Conservation (phyloP, 2,329 filamentous ascomycete genomes). For the Myriosclerotinia duriaeana region DNA sequence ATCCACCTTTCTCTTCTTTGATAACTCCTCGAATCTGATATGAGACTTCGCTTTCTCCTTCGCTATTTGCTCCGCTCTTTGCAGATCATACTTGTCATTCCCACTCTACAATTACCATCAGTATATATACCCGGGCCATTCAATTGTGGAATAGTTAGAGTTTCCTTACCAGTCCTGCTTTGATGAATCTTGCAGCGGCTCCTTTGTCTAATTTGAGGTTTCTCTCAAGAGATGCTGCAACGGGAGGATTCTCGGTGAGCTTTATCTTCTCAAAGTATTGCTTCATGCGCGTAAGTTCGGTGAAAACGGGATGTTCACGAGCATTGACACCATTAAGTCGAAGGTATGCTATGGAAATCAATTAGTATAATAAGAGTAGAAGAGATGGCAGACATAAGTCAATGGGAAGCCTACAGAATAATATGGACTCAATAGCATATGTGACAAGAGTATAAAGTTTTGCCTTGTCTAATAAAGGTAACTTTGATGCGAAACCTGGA, state of each 20-base stretch:
- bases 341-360: slow-evolving; percentile 59
- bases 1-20: slow-evolving; percentile 40
- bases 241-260: slow-evolving; percentile 62
- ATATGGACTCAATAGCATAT: slow-evolving; percentile 85
- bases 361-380: slow-evolving; percentile 20
- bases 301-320: slow-evolving; percentile 81
- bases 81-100: slow-evolving; percentile 52
- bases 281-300: slow-evolving; percentile 80
- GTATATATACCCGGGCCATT: background rate
- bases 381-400: background rate
- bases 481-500: slow-evolving; percentile 67
- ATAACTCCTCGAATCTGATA: slow-evolving; percentile 47
- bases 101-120: slow-evolving; percentile 35
- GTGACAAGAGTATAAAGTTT: slow-evolving; percentile 87
- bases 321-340: slow-evolving; percentile 76
- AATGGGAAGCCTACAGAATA: slow-evolving; percentile 66
- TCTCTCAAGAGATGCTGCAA: slow-evolving; percentile 20
- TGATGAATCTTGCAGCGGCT: slow-evolving; percentile 79
- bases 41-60: slow-evolving; percentile 52
- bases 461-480: slow-evolving; percentile 91
- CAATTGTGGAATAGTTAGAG: background rate
- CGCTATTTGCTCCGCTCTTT: slow-evolving; percentile 50
- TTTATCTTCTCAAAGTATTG: slow-evolving; percentile 95
- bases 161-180: slow-evolving; percentile 70
- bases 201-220: slow-evolving; percentile 65